Base-by-base conservation (phyloP, 768 basidiomycete genomes). In the Lentinula edodes region DNA sequence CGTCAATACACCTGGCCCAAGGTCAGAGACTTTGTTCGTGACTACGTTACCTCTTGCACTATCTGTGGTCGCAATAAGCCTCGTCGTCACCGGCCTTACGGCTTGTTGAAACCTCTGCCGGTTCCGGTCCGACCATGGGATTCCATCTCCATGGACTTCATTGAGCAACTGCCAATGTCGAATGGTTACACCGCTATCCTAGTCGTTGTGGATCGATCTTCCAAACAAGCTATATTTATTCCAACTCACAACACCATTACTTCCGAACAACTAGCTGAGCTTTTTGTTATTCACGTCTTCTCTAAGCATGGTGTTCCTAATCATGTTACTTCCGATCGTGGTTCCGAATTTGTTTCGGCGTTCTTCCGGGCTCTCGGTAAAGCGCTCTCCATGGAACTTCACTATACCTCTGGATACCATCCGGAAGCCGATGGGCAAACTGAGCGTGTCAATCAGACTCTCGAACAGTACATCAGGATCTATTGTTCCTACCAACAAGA, bases 11-110 rank as follows among this genome's bases (percentile, higher is more conserved):
- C 35, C 15, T 64, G 60, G 60, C 60, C 60, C 13, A 45, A 53
- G 20, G 38, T 64, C 16, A 10, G 53, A 5, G 56, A 48, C 0
- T 63, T 50, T 39, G 39, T 68, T 16, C 59, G 38, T 10, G 50
- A 66, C 52, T 67, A 67, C 43, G 65, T 75, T 57, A 23, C 45
- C 3, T 56, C 67, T 9, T 76, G 76, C 61, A 60, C 66, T 54
- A 5, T 75, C 72, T 61, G 52, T 53, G 20, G 58, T 62, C 0
- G 60, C 52, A 48, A 75, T 59, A 75, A 75, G 51, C 8, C 62
- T 0, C 51, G 41, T 2, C 58, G 65, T 13, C 68, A 70, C 54
- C 8, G 43, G 63, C 58, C 58, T 1, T 64, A 62, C 6, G 62
- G 64, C 0, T 45, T 64, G 6, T 57, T 75, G 48, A 55, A 68